Evolutionary conservation across 257 asterid species (phyloP), one percentile per base, ranked within the genome.

Genomic region (Plantago ovata): DNA sequence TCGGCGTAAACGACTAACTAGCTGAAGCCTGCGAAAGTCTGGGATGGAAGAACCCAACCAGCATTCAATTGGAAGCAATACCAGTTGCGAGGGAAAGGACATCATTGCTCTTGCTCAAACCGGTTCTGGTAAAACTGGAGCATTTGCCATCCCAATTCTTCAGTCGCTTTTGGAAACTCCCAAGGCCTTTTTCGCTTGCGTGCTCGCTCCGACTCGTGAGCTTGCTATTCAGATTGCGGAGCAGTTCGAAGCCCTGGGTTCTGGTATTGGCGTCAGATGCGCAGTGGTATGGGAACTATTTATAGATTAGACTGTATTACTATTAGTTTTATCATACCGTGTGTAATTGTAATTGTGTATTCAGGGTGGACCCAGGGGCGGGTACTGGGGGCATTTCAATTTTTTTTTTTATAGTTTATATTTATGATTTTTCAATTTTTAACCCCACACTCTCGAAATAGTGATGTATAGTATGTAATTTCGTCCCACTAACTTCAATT

Each of bases 71-170:
- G 13, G 86, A 84, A 64, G 73, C 94, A 12, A 84, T 90, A 45
- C 96, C 98, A 28, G 69, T 67, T 40, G 96, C 96, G 76, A 85
- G 59, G 94, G 98, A 9, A 92, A 74, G 64, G 98, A 92, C 69
- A 65, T 92, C 8, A 84, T 92, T 57, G 98, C 87, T 21, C 95
- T 92, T 7, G 96, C 96, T 2, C 95, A 88, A 73, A 92, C 98
- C 9, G 98, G 98, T 62, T 92, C 98, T 2, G 98, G 96, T 28
- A 88, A 92, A 75, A 92, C 98, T 7, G 98, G 89, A 1, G 98
- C 98, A 1, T 88, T 88, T 45, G 98, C 96, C 0, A 75, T 88
- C 50, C 98, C 98, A 1, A 89, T 92, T 44, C 71, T 92, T 20
- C 97, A 92, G 51, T 53, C 94, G 4, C 89, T 92, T 33, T 51